These are phyloP conservation scores for Furcasterigmium furcatum DNA, from an alignment of 2,329 filamentous ascomycete species.

Conservation along the genomic window DNA sequence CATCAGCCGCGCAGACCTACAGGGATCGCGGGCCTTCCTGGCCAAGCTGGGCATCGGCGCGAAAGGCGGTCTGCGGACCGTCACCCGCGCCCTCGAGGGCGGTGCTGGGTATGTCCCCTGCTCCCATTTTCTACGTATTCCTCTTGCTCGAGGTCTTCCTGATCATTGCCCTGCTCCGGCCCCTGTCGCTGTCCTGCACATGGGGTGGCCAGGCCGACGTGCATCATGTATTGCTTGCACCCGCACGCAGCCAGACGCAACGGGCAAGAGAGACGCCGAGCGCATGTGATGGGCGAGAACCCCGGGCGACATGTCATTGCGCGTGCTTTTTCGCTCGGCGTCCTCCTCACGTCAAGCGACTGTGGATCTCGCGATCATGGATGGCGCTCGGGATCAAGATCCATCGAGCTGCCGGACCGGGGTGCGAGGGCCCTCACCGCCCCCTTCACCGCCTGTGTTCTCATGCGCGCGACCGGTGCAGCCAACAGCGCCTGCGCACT, in stretches of 20 bases:
- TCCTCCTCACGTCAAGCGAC: too few species aligned
- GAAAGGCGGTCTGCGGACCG: slow-evolving; percentile 24
- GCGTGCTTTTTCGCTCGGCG: too few species aligned
- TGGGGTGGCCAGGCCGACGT: not conserved
- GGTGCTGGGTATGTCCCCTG: slow-evolving; percentile 41
- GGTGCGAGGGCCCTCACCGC: not conserved
- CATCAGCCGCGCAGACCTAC: slow-evolving; percentile 68
- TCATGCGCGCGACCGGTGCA: too few species aligned
- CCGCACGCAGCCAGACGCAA: too few species aligned
- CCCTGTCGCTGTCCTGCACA: not conserved
- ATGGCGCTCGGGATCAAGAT: too few species aligned
- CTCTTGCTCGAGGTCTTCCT: slow-evolving; percentile 1
- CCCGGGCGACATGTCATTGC: too few species aligned
- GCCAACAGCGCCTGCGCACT: not conserved
- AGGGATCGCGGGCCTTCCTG: slow-evolving; percentile 65
- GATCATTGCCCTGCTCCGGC: not conserved
- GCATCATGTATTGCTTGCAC: too few species aligned
- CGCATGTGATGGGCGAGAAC: too few species aligned
- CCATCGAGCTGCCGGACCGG: too few species aligned
- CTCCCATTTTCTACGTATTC: too few species aligned
- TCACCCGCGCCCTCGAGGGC: slow-evolving; percentile 29
- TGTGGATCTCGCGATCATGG: too few species aligned
- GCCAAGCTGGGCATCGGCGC: slow-evolving; percentile 55
- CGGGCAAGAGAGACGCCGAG: too few species aligned
- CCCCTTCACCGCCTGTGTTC: slow-evolving; percentile 2